phyloP scores from a whole-genome alignment of 768 basidiomycete species.

The Pleurotus tuoliensis region DNA sequence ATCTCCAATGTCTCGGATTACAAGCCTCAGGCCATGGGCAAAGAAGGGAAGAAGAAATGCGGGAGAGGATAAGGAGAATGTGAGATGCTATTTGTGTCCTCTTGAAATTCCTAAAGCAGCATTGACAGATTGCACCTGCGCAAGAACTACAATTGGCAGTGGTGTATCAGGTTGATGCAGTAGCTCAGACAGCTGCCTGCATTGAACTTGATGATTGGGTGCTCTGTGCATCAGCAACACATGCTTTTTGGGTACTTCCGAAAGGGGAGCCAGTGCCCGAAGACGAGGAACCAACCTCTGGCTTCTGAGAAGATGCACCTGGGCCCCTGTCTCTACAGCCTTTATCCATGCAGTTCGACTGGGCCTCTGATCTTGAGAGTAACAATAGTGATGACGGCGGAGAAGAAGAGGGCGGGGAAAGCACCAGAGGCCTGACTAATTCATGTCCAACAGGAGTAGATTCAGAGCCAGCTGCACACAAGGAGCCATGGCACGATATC shows the following conservation, averaged over 20 bases:
- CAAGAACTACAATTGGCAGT: background rate
- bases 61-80: background rate
- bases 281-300: no score
- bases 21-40: no score
- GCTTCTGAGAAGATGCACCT: no score
- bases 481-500: background rate
- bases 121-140: background rate
- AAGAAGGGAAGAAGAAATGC: background rate
- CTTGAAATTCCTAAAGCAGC: background rate
- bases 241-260: no score
- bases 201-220: no score
- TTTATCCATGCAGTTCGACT: background rate
- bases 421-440: background rate
- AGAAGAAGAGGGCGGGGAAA: background rate
- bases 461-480: background rate
- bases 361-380: background rate
- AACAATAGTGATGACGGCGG: background rate
- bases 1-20: no score
- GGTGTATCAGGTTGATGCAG: background rate
- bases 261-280: no score
- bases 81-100: background rate
- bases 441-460: background rate
- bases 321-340: background rate
- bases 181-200: background rate
- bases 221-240: no score